phyloP scores from a whole-genome alignment of 2,329 filamentous ascomycete species.

The Blumeria hordei region DNA sequence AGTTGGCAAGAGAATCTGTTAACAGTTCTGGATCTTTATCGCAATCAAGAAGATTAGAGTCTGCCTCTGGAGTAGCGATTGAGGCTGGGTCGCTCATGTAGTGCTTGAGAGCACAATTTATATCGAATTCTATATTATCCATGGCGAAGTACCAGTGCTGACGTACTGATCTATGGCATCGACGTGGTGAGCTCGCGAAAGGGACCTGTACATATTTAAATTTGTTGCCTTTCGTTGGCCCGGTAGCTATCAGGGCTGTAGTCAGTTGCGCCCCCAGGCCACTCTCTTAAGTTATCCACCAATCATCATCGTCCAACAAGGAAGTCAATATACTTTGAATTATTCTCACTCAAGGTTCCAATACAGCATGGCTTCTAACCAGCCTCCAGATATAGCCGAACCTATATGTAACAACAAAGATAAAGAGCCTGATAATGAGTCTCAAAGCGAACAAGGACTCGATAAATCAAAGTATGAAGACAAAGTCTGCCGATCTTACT shows the following conservation, averaged over 20 bases:
- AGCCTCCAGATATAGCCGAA: too few relatives aligned
- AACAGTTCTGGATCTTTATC: slow-evolving; percentile 69
- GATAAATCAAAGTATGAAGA: slow-evolving; percentile 12
- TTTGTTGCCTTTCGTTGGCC: not conserved
- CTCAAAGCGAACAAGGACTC: slow-evolving; percentile 16
- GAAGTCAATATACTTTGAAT: too few relatives aligned
- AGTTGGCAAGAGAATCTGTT: slow-evolving; percentile 56
- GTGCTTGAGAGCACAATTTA: slow-evolving; percentile 87
- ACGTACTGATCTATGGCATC: not conserved
- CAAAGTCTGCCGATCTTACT: slow-evolving; percentile 11
- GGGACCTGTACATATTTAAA: not conserved
- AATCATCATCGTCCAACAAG: too few relatives aligned
- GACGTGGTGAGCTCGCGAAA: not conserved
- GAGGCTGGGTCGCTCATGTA: slow-evolving; percentile 82
- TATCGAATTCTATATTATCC: slow-evolving; percentile 70
- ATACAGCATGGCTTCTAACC: too few relatives aligned
- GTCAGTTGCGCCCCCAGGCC: too few relatives aligned
- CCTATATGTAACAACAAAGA: slow-evolving; percentile 9
- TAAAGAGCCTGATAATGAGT: slow-evolving; percentile 16
- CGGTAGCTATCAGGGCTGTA: too few relatives aligned
- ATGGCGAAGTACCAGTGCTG: slow-evolving; percentile 18
- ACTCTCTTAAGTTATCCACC: too few relatives aligned
- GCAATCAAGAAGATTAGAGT: slow-evolving; percentile 63
- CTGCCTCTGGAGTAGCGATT: slow-evolving; percentile 69
- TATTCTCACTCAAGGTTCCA: too few relatives aligned